phyloP scores from a whole-genome alignment of 768 basidiomycete species.

The Galerina sulciceps region DNA sequence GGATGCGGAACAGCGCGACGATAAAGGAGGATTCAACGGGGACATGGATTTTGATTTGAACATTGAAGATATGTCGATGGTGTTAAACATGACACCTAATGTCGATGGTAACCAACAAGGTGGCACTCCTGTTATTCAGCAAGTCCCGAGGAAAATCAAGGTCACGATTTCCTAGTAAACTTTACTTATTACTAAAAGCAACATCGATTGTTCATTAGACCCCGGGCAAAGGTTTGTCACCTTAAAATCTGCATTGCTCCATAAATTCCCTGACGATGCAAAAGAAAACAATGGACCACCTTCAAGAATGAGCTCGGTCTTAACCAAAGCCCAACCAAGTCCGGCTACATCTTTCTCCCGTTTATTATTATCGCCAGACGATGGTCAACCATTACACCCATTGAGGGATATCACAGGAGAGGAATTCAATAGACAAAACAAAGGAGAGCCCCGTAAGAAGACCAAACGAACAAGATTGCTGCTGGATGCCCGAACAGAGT shows the following conservation, averaged over 20 bases:
- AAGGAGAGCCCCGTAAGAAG: conserved; percentile 28
- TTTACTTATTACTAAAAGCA: not conserved
- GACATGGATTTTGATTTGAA: conserved; percentile 14
- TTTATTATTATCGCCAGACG: conserved; percentile 45
- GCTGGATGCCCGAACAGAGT: conserved; percentile 75
- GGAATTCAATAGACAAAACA: conserved; percentile 22
- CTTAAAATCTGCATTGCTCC: not conserved
- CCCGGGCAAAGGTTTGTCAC: conserved; percentile 11
- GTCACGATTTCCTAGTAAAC: not conserved
- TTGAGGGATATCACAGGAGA: conserved; percentile 32
- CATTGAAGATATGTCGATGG: conserved; percentile 1
- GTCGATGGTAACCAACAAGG: not conserved
- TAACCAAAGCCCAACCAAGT: conserved; percentile 13
- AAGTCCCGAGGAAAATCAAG: not conserved
- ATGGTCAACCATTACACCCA: conserved; percentile 25
- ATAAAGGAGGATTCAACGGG: not conserved
- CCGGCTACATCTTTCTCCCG: conserved; percentile 43
- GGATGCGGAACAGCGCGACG: not conserved
- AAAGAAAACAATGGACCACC: conserved; percentile 15
- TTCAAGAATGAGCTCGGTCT: conserved; percentile 10
- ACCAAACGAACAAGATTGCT: conserved; percentile 59
- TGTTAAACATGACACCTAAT: not conserved
- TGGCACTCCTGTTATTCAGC: conserved; percentile 2
- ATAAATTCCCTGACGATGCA: not conserved
- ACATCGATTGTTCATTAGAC: not conserved